Evolutionary conservation across 208 protist genomes (phyloP), one percentile per base, ranked within the genome.

Genomic region (Leishmania aethiopica): DNA sequence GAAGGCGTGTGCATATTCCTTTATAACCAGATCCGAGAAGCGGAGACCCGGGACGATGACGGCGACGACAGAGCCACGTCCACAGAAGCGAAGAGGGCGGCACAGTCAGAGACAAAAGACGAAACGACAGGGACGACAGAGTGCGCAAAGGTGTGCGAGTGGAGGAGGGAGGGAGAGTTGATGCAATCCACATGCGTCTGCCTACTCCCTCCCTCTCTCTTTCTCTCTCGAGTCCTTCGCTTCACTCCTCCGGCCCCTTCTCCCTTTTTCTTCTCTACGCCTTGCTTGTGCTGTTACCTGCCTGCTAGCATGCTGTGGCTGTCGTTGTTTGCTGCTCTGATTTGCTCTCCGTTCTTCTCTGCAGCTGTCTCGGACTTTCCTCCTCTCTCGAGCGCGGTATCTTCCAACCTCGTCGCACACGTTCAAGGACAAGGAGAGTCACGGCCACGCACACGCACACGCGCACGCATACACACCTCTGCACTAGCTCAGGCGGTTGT

Each of bases 211-310:
- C 32, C 11, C 59, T 32, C 59, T 64, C 25, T 40, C 13, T n/a
- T 19, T 60, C 25, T 0, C 25, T 13, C 15, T 60, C 57, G 57
- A n/a, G 6, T n/a, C 1, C 32, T 79, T 22, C 37, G 42, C 70
- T 35, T 75, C 47, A 8, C 40, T 6, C 51, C 72, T 13, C 51
- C 40, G 45, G 57, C 51, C 67, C 67, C 28, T 76, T 76, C 51
- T 77, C 74, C 37, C 71, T 66, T 25, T 79, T 81, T 73, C 17
- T 76, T 83, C 69, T 86, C 32, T 64, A 11, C 78, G 28, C 40
- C 57, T 75, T 71, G 80, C 75, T 64, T 69, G 8, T 40, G 32
- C 32, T 69, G 10, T 40, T 35, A 15, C 32, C 10, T 69, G 13
- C 32, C 13, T 22, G 62, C 32, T 22, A 55, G 13, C n/a, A 17